Evolutionary conservation across 345 rosid species (phyloP).

Genomic region (Eucalyptus cloeziana): DNA sequence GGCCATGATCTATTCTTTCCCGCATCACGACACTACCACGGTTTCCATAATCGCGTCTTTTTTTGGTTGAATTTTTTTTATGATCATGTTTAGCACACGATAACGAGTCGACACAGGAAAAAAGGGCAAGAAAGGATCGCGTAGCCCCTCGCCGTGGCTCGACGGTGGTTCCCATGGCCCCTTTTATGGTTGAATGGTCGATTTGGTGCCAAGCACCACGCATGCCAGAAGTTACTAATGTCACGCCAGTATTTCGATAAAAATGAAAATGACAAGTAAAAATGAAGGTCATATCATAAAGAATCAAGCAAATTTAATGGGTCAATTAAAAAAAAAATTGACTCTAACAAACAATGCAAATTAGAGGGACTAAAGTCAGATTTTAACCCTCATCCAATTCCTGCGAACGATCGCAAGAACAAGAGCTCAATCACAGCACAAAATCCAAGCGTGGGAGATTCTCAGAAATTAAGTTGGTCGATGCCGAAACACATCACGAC

Average conservation of each 20-base stretch:
- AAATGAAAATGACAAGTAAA: not conserved
- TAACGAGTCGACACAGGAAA: not conserved
- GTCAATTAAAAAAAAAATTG: not conserved
- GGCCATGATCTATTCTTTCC: not conserved
- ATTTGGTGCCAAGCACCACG: not conserved
- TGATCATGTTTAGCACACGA: not conserved
- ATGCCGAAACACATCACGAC: not conserved
- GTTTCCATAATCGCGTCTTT: not conserved
- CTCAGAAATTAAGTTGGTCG: not conserved
- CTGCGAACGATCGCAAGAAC: not conserved
- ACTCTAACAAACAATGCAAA: not conserved
- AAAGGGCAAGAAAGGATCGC: not conserved
- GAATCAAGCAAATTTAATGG: not conserved
- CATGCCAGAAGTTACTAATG: not conserved
- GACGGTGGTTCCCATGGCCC: not conserved
- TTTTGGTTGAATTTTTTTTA: not conserved
- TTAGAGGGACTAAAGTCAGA: not conserved
- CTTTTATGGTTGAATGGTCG: not conserved
- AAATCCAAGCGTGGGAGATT: not conserved
- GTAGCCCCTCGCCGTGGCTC: not conserved
- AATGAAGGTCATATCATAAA: not conserved
- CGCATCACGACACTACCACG: fast-evolving
- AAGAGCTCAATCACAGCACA: not conserved
- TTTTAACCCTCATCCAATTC: not conserved
- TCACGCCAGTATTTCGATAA: not conserved